phyloP scores from a whole-genome alignment of 2,329 filamentous ascomycete genomes.

The Pseudogymnoascus sp. region DNA sequence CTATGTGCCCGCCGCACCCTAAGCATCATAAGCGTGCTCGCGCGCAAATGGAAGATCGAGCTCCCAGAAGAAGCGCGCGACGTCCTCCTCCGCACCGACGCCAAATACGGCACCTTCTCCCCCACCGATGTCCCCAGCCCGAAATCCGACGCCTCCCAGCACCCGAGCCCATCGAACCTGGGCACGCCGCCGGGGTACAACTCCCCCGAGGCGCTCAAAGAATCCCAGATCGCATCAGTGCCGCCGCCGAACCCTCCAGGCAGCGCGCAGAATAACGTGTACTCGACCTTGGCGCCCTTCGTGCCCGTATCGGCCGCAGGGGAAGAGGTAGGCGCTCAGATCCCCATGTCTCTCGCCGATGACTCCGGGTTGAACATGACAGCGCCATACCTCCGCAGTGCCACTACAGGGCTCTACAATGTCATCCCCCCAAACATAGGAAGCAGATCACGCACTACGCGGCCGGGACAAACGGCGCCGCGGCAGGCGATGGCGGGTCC shows the following conservation, averaged over 20 bases:
- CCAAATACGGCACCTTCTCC: conserved; percentile 68
- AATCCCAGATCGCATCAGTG: background rate
- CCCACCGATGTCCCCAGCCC: conserved; percentile 29
- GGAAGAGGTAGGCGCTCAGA: conserved; percentile 6
- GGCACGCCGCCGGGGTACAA: background rate
- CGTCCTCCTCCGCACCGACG: conserved; percentile 70
- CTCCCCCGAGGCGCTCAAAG: background rate
- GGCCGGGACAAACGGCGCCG: background rate
- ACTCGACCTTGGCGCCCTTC: conserved; percentile 5
- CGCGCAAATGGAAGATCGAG: conserved; percentile 82
- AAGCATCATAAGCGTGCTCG: conserved; percentile 74
- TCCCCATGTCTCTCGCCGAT: conserved; percentile 9
- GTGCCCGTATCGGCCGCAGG: background rate
- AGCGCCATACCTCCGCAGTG: conserved; percentile 6
- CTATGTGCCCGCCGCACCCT: conserved; percentile 79
- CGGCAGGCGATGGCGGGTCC: conserved; percentile 1
- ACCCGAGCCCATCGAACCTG: background rate
- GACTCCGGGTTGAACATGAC: conserved; percentile 9
- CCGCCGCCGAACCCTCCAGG: conserved; percentile 4
- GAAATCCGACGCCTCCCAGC: conserved; percentile 15
- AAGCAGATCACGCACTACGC: background rate
- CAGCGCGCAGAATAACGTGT: conserved; percentile 6
- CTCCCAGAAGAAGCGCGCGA: conserved; percentile 74
- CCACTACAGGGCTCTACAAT: background rate
- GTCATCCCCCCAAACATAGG: background rate